Conservation (phyloP, 2,329 filamentous ascomycete species). For the Phaeoacremonium minimum region DNA sequence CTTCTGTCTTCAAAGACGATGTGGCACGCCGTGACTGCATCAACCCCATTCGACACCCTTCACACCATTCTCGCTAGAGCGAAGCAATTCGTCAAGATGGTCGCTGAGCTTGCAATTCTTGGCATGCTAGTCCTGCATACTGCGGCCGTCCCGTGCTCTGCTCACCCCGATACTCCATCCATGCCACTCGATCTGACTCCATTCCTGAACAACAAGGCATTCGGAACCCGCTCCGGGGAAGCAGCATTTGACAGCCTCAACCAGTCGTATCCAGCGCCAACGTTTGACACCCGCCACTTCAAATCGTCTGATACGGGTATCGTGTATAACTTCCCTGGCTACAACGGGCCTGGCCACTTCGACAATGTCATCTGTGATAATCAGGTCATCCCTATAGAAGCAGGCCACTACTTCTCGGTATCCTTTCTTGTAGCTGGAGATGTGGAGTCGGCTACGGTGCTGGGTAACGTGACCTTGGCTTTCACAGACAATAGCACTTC, state of each 20-base stretch:
- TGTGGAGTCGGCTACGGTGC: constrained; percentile 28
- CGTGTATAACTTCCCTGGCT: constrained; percentile 35
- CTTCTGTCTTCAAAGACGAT: too few relatives aligned
- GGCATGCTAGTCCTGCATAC: neutral
- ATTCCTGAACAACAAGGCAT: constrained; percentile 43
- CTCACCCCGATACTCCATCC: constrained; percentile 12
- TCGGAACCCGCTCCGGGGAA: constrained; percentile 37
- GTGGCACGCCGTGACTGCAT: too few relatives aligned
- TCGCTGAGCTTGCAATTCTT: too few relatives aligned
- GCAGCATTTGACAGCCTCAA: constrained; percentile 36
- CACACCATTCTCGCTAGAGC: too few relatives aligned
- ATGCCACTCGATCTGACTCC: constrained; percentile 23
- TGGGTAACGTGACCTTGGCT: constrained; percentile 33
- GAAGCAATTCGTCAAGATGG: too few relatives aligned
- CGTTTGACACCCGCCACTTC: constrained; percentile 16
- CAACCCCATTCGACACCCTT: too few relatives aligned
- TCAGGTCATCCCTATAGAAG: constrained; percentile 29
- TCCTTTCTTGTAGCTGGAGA: constrained; percentile 38
- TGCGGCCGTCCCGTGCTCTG: neutral
- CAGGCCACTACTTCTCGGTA: constrained; percentile 30
- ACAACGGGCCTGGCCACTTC: constrained; percentile 21
- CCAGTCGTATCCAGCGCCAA: constrained; percentile 34
- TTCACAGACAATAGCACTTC: constrained; percentile 36
- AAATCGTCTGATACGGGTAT: constrained; percentile 27
- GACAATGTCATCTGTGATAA: constrained; percentile 40